A percentile compares a stretch with the other conserved stretches of the same genome.
Evolutionary conservation across 2,329 filamentous ascomycete genomes (phyloP).

Genomic region (Microdochium paspali): DNA sequence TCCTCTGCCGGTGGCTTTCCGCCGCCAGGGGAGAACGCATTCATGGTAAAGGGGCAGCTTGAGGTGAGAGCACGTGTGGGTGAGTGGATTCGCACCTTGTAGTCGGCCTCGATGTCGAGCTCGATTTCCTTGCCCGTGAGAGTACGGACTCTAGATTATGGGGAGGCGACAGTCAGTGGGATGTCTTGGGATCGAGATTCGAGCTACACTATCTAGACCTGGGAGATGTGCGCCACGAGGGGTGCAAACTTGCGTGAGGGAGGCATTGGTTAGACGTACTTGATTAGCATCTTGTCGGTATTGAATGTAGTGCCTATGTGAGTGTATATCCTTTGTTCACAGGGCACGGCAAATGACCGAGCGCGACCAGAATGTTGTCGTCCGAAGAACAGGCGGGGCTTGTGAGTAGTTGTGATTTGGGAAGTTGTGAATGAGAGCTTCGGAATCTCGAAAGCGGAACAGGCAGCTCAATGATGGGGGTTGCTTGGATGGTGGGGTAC

Average conservation of each 20-base stretch:
- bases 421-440: neutral
- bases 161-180: constrained; percentile 4
- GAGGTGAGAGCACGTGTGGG: neutral
- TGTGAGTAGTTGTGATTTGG: neutral
- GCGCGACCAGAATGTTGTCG: no score
- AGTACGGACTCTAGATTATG: constrained; percentile 69
- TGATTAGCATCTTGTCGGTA: constrained; percentile 36
- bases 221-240: no score
- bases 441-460: neutral
- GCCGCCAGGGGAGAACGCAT: no score
- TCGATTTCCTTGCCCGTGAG: constrained; percentile 98
- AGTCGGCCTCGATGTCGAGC: constrained; percentile 88
- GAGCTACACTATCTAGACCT: no score
- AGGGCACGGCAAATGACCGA: no score
- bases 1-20: no score
- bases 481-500: neutral
- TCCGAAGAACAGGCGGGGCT: neutral
- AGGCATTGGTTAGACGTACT: constrained; percentile 36
- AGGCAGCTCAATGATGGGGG: neutral
- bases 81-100: constrained; percentile 57
- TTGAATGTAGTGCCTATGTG: constrained; percentile 1
- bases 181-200: no score
- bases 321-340: no score
- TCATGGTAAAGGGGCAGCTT: neutral
- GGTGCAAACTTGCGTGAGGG: no score